phyloP scores from a whole-genome alignment of 345 rosid species.

The Lepidium sativum region DNA sequence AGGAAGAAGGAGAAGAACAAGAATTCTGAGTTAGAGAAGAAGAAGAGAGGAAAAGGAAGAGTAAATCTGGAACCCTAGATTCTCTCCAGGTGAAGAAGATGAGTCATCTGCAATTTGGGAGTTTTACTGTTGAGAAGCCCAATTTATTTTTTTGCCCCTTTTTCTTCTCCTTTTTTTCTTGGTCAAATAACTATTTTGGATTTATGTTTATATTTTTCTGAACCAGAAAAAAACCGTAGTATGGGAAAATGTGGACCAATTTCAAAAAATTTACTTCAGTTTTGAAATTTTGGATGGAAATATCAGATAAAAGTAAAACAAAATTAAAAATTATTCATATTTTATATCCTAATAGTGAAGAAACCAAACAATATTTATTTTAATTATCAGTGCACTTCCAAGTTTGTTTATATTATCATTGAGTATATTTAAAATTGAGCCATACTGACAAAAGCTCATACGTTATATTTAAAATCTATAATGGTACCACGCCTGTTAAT shows the following conservation, averaged over 20 bases:
- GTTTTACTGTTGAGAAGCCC: slow-evolving; percentile 7
- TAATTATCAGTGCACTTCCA: neutral
- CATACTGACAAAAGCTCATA: neutral
- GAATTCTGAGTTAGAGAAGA: neutral
- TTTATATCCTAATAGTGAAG: neutral
- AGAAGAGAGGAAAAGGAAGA: slow-evolving; percentile 12
- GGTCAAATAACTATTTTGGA: neutral
- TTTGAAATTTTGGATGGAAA: neutral
- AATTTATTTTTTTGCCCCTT: slow-evolving; percentile 18
- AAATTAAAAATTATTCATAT: neutral
- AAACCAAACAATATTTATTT: neutral
- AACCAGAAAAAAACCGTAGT: neutral
- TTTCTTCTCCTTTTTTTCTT: neutral
- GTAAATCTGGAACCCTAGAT: slow-evolving; percentile 34
- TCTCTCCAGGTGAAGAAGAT: slow-evolving; percentile 26
- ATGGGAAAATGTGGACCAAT: neutral
- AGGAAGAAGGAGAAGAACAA: neutral
- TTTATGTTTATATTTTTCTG: neutral
- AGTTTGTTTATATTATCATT: neutral
- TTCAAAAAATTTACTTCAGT: neutral
- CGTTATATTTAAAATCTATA: neutral
- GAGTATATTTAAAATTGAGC: neutral
- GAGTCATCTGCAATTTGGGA: slow-evolving; percentile 24
- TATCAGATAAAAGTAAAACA: neutral
- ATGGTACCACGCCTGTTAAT: slow-evolving; percentile 16